Conservation (phyloP, 805 yeast species). For the Ogataea henricii region DNA sequence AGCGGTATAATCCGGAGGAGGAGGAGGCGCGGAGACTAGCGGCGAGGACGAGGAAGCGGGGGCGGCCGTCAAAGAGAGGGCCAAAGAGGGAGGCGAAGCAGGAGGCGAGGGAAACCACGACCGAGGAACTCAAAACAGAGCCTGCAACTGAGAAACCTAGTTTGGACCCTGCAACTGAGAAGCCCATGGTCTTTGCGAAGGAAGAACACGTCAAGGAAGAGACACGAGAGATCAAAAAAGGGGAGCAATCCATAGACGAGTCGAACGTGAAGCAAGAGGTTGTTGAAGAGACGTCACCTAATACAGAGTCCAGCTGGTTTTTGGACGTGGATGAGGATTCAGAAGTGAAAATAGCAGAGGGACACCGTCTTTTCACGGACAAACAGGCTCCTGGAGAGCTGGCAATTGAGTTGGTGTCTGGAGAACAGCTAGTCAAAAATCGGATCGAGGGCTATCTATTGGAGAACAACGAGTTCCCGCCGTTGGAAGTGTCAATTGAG, state of each 20-base stretch:
- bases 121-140: background rate
- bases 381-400: slow-evolving; percentile 17
- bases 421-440: slow-evolving; percentile 21
- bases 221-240: slow-evolving; percentile 1
- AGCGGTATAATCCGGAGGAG: slow-evolving; percentile 21
- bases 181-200: too few species aligned
- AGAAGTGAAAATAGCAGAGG: slow-evolving; percentile 17
- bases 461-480: slow-evolving; percentile 25
- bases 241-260: too few species aligned
- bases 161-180: too few species aligned
- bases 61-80: background rate
- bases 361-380: slow-evolving; percentile 25
- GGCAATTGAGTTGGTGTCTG: slow-evolving; percentile 18
- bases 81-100: slow-evolving; percentile 6
- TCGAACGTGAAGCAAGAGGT: background rate
- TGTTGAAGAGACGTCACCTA: background rate
- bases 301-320: background rate
- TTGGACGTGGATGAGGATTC: background rate
- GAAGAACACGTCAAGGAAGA: too few species aligned
- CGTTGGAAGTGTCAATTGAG: slow-evolving; percentile 31
- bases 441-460: slow-evolving; percentile 30
- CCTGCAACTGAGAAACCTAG: background rate
- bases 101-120: background rate
- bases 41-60: too few species aligned
- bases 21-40: background rate